These are phyloP conservation scores for Alternaria angustiovoidea DNA, from an alignment of 2,329 filamentous ascomycete genomes.

Conservation along the genomic window DNA sequence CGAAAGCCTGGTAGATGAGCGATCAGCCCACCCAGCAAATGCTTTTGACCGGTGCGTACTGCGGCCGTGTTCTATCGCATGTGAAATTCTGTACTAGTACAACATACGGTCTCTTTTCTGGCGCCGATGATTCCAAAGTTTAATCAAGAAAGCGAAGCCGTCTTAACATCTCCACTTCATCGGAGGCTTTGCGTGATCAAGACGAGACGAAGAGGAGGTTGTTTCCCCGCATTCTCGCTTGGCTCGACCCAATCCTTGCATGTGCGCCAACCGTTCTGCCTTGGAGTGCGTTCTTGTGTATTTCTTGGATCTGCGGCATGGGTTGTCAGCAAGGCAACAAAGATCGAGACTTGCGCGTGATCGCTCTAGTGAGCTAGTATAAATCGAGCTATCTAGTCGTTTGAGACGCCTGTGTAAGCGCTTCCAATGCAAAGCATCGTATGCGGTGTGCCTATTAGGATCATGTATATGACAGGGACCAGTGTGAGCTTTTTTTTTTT, in stretches of 20 bases:
- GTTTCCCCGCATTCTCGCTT: constrained; percentile 12
- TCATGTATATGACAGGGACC: not conserved
- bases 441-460: not conserved
- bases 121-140: not conserved
- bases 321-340: not conserved
- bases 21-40: not conserved
- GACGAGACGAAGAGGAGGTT: not conserved
- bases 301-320: constrained; percentile 1
- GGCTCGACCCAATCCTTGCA: not conserved
- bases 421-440: not conserved
- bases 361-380: not conserved
- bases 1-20: not conserved
- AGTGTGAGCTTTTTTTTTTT: no score
- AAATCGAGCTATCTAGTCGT: not conserved
- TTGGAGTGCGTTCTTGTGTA: not conserved
- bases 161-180: not conserved
- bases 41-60: not conserved
- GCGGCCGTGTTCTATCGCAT: not conserved
- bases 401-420: not conserved
- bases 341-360: not conserved
- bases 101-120: not conserved
- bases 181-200: constrained; percentile 2
- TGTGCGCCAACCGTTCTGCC: not conserved
- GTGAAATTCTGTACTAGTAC: not conserved
- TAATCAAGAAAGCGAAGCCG: not conserved